Evolutionary conservation across 2,329 filamentous ascomycete species (phyloP), one percentile per base, ranked within the genome.

Genomic region (Venturia carpophila): DNA sequence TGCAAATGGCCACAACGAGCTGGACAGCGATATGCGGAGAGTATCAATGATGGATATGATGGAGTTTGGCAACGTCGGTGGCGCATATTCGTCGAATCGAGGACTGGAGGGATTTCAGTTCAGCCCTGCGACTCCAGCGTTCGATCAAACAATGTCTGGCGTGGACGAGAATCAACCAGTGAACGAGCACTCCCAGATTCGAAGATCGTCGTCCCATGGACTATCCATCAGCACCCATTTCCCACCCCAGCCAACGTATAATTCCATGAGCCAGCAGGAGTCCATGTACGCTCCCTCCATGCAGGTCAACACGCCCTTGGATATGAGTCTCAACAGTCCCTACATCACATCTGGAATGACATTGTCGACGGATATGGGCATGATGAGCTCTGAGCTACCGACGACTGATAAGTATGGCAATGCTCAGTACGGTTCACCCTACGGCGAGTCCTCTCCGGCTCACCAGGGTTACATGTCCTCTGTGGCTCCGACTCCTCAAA

Each of bases 11-110:
- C 43, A 47, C 19, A 58, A 58, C 39, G 63, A 64, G 27, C 42
- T 83, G 77, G 73, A 75, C 73, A 66, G 78, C 71, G 70, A 75
- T 72, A 76, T 71, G 69, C 76, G 83, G 66, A 77, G 83, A 62
- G 72, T 85, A 70, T 85, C 84, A 56, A 85, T 87, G 83, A 79
- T 88, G 77, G 84, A 85, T 62, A 88, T 83, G 69, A 69, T 68
- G 41, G 73, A 73, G 42, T 66, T 67, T 39, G 64, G 67, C 42
- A 67, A 66, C 41, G 47, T 67, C 17, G 64, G 69, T 68, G 19
- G 30, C n/a, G 30, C 27, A 58, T 58, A 58, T 19, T 63, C 60
- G 67, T 66, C 60, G 60, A 42, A n/a, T 42, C 37, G 39, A 27
- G 60, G 60, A 61, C 71, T 78, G 67, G 73, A 75, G 62, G 71